Evolutionary conservation across 1,284 basidiomycete genomes (phyloP), one percentile per base, ranked within the genome.

Genomic region (Apiotrichum gracile): DNA sequence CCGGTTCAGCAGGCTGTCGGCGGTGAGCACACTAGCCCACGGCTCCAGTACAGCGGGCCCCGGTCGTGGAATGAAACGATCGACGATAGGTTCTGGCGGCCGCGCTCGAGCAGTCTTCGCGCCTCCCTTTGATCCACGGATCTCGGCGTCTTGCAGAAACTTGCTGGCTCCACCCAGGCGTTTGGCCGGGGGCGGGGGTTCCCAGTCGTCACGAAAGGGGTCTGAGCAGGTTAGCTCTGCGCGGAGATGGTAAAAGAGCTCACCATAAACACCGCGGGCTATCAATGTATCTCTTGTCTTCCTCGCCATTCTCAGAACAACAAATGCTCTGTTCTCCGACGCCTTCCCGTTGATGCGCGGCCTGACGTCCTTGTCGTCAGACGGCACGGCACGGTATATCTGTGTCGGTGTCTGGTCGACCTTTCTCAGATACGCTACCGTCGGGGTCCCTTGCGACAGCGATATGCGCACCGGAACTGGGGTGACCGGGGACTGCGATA

Each of bases 1-100:
- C 9, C 66, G 54, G n/a, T 64, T 55, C 8, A 66, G 41, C 24
- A 72, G 39, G 14, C 57, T 62, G 4, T 55, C n/a, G 26, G 59
- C 52, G 5, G 55, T 50, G 17, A 72, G 51, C 1, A 69, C 51
- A 22, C 51, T 49, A n/a, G 54, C 55, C 37, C 52, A 65, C n/a
- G 63, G 63, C 50, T 67, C 67, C 3, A 62, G 21, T 5, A 68
- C 22, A 1, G 47, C 59, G 0, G 63, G 63, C 1, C 64, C 66
- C 0, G 61, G 55, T 16, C 63, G 64, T 22, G 44, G 10, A 2
- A 58, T 29, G 57, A 72, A 70, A 26, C 68, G 53, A 12, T 54
- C 46, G 1, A 61, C 62, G 4, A 67, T 39, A 2, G 47, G 38
- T 41, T 71, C 69, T 1, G 69, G 69, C 13, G 43, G 43, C 7